Evolutionary conservation across 305 asterid species (phyloP), one percentile per base, ranked within the genome.

Genomic region (Caryopteris hybrid): DNA sequence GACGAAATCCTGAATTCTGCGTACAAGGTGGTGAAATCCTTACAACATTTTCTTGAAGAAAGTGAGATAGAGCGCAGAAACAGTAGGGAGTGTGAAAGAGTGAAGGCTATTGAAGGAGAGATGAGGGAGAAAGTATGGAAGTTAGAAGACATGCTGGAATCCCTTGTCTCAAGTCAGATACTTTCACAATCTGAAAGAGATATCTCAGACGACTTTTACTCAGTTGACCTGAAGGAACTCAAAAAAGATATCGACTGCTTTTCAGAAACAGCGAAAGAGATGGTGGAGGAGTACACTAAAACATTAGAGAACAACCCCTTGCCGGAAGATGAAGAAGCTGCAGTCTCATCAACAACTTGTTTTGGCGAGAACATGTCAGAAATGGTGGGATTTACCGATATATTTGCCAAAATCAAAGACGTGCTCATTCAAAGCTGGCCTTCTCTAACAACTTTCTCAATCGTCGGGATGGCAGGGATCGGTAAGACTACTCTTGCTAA

Each of bases 401-500:
- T 45, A 8, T 12, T 45, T 4, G 18, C 10, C 7, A 1, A n/a
- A 14, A n/a, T 45, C 17, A 45, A n/a, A 45, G 20, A 13, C 13
- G 5, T 3, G 2, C 20, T 45, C 3, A 1, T 5, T 45, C 3
- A 5, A 1, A 8, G 21, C 3, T 13, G 13, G 31, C 2, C 31
- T 6, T 3, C 4, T 3, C 1, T n/a, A 1, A n/a, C 3, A 17
- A 8, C 20, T 6, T 0, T 56, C 23, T 0, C 63, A 34, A 20
- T 63, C 0, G 13, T 25, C 2, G 70, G 70, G 48, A 64, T 64
- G 70, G 70, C 70, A 1, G 70, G 58, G n/a, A 63, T 63, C 17
- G 69, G 58, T 29, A 63, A 63, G 46, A 63, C 69, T 63, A 12
- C 69, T 50, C 20, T 64, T 4, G 48, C 60, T 8, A 6, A 6